These are phyloP conservation scores for Letharia lupina DNA, from an alignment of 495 filamentous ascomycete species.

Conservation along the genomic window DNA sequence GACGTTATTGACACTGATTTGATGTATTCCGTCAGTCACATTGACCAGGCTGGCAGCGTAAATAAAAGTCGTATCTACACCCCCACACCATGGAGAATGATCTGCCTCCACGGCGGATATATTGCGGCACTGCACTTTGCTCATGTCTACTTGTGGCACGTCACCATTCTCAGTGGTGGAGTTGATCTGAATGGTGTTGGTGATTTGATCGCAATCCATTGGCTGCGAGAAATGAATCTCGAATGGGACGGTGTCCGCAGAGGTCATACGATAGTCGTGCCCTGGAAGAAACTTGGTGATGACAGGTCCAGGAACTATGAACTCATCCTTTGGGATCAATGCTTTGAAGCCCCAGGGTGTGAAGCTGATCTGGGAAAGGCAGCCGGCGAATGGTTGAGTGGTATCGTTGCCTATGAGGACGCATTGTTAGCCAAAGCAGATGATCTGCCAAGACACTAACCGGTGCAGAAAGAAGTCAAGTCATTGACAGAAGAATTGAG, in stretches of 20 bases:
- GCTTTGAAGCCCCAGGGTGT: constrained; percentile 23
- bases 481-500: not conserved
- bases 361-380: constrained; percentile 17
- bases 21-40: constrained; percentile 43
- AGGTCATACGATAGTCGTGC: constrained; percentile 24
- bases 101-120: constrained; percentile 28
- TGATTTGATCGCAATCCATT: constrained; percentile 49
- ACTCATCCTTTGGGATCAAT: constrained; percentile 21
- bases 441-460: not conserved
- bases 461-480: not conserved
- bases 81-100: constrained; percentile 31
- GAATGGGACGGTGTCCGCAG: constrained; percentile 34
- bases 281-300: constrained; percentile 26
- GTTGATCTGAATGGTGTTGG: constrained; percentile 35
- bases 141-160: constrained; percentile 25
- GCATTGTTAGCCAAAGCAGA: constrained; percentile 10
- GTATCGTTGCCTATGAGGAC: constrained; percentile 25
- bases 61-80: constrained; percentile 34
- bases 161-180: constrained; percentile 35
- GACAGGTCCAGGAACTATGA: constrained; percentile 21
- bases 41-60: constrained; percentile 35
- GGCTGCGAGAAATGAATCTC: constrained; percentile 45
- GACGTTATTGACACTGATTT: constrained; percentile 38
- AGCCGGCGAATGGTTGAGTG: constrained; percentile 21
- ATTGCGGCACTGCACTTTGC: constrained; percentile 22